phyloP scores from a whole-genome alignment of 768 basidiomycete species.

The Sporobolomyces roseus region DNA sequence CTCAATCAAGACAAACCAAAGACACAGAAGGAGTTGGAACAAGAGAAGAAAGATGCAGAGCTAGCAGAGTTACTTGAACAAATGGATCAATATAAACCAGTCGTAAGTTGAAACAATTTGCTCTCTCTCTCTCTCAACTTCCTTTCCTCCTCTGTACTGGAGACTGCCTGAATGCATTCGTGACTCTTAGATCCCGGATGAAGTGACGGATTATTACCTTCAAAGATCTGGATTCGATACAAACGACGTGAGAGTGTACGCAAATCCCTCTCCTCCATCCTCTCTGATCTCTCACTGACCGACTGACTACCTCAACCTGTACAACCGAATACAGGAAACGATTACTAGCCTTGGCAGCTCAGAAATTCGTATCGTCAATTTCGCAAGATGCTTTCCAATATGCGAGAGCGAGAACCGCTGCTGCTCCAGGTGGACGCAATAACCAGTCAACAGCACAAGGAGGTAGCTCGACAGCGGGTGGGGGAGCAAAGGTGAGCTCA shows the following conservation, averaged over 20 bases:
- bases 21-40: conserved; percentile 47
- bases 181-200: conserved; percentile 75
- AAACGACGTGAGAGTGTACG: conserved; percentile 84
- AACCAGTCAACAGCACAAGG: conserved; percentile 47
- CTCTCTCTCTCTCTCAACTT: neutral
- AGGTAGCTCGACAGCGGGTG: too few species aligned
- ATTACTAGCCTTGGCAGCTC: conserved; percentile 86
- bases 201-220: conserved; percentile 95
- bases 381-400: conserved; percentile 96
- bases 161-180: too few species aligned
- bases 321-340: conserved; percentile 85
- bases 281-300: too few species aligned
- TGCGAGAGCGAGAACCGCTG: conserved; percentile 91
- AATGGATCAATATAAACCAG: conserved; percentile 93
- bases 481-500: neutral
- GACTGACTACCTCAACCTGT: too few species aligned
- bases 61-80: conserved; percentile 89
- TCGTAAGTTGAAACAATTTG: conserved; percentile 70
- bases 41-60: conserved; percentile 77
- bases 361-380: conserved; percentile 96
- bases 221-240: conserved; percentile 94
- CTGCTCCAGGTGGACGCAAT: too few species aligned
- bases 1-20: conserved; percentile 14
- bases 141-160: too few species aligned
- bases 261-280: conserved; percentile 18